Base-by-base conservation (phyloP, 1,139 yeast genomes). In the Wickerhamomyces sp. region DNA sequence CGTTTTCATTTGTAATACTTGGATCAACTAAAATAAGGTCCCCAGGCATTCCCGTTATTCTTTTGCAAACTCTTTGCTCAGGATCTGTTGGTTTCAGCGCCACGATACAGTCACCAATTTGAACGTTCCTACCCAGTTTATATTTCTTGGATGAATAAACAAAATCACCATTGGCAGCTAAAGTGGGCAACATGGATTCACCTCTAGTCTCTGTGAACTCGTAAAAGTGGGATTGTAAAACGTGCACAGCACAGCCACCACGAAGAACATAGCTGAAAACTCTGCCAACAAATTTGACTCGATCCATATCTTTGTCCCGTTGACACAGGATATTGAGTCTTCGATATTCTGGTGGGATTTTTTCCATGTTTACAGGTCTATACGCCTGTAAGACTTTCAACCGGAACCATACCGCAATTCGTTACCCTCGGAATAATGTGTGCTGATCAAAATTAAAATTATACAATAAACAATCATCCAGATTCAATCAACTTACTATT, bases 1-100 rank as follows among this genome's bases (percentile, higher is more conserved):
- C 56, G 10, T 50, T 42, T 27, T 47, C 44, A 34, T 52, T 54
- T 34, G 49, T 76, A 47, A 78, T 71, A 36, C 89, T 79, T 10
- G 97, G 97, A 62, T 91, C 97, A 2, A 89, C 73, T 49, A 85
- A 65, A 4, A 91, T 78, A 14, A 81, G 61, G 66, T 91, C 98
- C 1, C 98, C 98, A 0, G 97, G 95, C 96, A 91, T 85, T 0
- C 98, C 99, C 0, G 96, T 84, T 36, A 93, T 83, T 48, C 99
- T 72, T 62, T 93, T 93, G 61, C 98, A 93, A 4, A 93, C 95
- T 46, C 95, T 70, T 58, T 84, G 90, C 23, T 75, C 73, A 0
- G 96, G 95, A 54, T 87, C 94, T 3, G 95, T 88, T 1, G 99
- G 99, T 62, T 94, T 93, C 34, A 78, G 69, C 1, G 96, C 94